Evolutionary conservation across 345 rosid genomes (phyloP).

Genomic region (Aquilaria sinensis): DNA sequence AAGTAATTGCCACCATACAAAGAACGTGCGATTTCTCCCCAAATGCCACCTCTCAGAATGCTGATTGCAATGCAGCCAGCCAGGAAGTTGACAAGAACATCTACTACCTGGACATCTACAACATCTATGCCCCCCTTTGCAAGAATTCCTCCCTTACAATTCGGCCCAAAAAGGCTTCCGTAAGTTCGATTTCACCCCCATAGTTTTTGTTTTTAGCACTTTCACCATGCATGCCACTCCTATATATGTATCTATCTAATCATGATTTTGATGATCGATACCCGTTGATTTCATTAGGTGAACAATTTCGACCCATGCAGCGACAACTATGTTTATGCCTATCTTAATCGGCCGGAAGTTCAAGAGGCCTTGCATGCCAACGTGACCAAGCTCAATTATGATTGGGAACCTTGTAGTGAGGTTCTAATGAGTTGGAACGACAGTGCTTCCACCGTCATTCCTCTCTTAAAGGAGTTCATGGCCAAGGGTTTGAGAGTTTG

Average conservation of each 20-base stretch:
- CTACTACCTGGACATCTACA: conserved; percentile 43
- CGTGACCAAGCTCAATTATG: conserved; percentile 52
- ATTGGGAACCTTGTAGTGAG: conserved; percentile 75
- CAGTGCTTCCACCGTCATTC: conserved; percentile 66
- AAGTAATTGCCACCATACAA: conserved; percentile 17
- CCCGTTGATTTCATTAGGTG: conserved; percentile 21
- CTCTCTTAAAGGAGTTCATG: conserved; percentile 50
- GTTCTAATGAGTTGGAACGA: conserved; percentile 49
- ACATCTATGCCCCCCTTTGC: conserved; percentile 77
- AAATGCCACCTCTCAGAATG: conserved; percentile 12
- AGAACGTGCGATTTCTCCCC: conserved; percentile 48
- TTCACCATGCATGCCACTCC: too few relatives aligned
- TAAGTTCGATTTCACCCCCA: conserved; percentile 16
- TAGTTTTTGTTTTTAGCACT: too few relatives aligned
- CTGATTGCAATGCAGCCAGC: conserved; percentile 31
- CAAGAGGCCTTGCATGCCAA: conserved; percentile 86
- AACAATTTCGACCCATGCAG: conserved; percentile 61
- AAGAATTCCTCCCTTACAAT: conserved; percentile 37
- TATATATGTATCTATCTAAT: too few relatives aligned
- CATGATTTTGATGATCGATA: too few relatives aligned
- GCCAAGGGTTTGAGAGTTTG: conserved; percentile 52
- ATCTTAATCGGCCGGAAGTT: conserved; percentile 67
- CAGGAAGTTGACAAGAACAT: conserved; percentile 15
- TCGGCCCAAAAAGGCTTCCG: conserved; percentile 40
- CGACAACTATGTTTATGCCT: conserved; percentile 52